Percentiles rank a stretch among this genome's conserved stretches.
These are phyloP conservation scores for Cladosporium sp. DNA, from an alignment of 2,329 filamentous ascomycete species.

Conservation along the genomic window DNA sequence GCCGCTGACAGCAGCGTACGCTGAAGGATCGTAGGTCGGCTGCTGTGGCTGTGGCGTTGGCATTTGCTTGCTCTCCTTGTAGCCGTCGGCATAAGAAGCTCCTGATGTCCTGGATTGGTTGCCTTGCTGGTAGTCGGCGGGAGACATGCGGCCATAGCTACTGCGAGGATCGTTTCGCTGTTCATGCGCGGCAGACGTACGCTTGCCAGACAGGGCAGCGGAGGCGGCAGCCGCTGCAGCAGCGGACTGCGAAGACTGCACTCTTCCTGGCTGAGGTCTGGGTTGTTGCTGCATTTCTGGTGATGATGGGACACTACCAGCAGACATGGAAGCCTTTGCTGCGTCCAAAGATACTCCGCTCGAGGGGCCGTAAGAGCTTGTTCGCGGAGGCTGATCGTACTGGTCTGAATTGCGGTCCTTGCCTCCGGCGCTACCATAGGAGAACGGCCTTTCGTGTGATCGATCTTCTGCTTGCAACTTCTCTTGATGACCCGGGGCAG, in stretches of 20 bases:
- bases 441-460: constrained; percentile 31
- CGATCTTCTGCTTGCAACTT: constrained; percentile 21
- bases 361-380: constrained; percentile 37
- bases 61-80: constrained; percentile 24
- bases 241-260: constrained; percentile 48
- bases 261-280: constrained; percentile 45
- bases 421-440: constrained; percentile 35
- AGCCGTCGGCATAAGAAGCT: constrained; percentile 32
- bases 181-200: constrained; percentile 36
- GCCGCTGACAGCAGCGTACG: constrained; percentile 56
- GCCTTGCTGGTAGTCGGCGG: constrained; percentile 30
- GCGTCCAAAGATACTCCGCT: constrained; percentile 43
- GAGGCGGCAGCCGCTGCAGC: constrained; percentile 47
- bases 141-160: constrained; percentile 42
- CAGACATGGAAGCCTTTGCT: constrained; percentile 43
- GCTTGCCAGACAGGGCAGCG: constrained; percentile 38
- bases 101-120: constrained; percentile 20
- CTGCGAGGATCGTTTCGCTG: constrained; percentile 25
- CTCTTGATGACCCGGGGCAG: constrained; percentile 34
- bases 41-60: constrained; percentile 38
- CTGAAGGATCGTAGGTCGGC: constrained; percentile 71
- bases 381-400: constrained; percentile 35
- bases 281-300: constrained; percentile 41
- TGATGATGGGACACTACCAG: constrained; percentile 36
- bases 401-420: constrained; percentile 39